A percentile compares a stretch with the other conserved stretches of the same genome.
Conservation (phyloP, 257 asterid genomes). For the Scutellaria minor region DNA sequence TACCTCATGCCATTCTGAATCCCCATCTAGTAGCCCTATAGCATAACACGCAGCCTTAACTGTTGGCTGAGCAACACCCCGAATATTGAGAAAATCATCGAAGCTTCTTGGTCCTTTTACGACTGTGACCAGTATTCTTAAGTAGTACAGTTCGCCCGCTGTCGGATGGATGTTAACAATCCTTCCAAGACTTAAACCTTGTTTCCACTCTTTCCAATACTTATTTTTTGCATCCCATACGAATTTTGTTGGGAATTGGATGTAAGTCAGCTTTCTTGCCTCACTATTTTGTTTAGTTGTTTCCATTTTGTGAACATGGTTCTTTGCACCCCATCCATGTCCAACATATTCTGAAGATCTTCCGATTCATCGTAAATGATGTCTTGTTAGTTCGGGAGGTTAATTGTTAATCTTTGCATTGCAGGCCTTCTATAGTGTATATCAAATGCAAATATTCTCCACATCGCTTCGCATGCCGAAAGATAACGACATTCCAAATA, state of each 20-base stretch:
- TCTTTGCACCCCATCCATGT: background rate
- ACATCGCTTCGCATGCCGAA: background rate
- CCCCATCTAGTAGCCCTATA: background rate
- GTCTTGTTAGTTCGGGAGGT: background rate
- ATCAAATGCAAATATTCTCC: background rate
- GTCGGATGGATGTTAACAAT: background rate
- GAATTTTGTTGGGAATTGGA: background rate
- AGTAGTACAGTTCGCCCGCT: background rate
- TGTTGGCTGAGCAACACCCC: background rate
- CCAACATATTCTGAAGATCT: background rate
- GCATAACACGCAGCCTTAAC: background rate
- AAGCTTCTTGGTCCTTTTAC: background rate
- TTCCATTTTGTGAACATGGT: background rate
- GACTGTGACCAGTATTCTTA: background rate
- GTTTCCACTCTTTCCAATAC: background rate
- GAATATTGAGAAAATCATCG: background rate
- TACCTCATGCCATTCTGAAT: background rate
- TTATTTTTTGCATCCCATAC: background rate
- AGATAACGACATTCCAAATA: background rate
- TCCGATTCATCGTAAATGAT: background rate
- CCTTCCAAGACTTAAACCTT: background rate
- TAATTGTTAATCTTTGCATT: background rate
- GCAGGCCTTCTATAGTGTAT: too few species aligned
- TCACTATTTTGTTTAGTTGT: background rate
- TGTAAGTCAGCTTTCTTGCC: background rate